Evolutionary conservation across 2,329 filamentous ascomycete genomes (phyloP).

Genomic region (Calonectria hongkongensis): DNA sequence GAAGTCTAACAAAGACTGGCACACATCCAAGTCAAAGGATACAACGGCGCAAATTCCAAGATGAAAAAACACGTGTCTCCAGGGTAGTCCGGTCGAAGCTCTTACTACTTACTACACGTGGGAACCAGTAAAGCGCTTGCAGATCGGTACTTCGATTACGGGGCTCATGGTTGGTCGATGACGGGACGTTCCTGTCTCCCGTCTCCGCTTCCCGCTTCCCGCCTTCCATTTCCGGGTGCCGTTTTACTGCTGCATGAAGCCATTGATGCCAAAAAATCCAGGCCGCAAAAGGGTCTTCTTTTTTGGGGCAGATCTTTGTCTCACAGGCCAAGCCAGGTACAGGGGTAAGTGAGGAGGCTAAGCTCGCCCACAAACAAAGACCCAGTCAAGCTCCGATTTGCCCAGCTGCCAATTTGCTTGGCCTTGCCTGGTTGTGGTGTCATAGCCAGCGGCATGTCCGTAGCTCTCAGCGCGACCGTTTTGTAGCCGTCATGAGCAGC

Average conservation of each 20-base stretch:
- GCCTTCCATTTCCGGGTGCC: conserved; percentile 7
- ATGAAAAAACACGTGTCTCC: neutral
- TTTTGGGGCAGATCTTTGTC: conserved; percentile 32
- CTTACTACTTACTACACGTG: neutral
- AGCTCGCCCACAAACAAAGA: conserved; percentile 12
- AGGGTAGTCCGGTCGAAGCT: neutral
- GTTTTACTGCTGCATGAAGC: conserved; percentile 22
- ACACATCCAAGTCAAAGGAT: neutral
- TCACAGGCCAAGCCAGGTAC: conserved; percentile 27
- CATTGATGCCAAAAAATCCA: conserved; percentile 32
- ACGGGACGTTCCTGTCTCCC: conserved; percentile 30
- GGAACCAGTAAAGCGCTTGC: conserved; percentile 31
- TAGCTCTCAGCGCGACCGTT: conserved; percentile 12
- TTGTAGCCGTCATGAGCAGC: neutral
- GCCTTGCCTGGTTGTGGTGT: conserved; percentile 14
- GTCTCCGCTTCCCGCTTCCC: conserved; percentile 32
- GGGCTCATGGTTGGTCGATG: conserved; percentile 24
- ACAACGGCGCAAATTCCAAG: neutral
- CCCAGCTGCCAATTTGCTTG: conserved; percentile 32
- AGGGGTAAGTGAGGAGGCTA: conserved; percentile 6
- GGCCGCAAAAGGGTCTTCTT: conserved; percentile 29
- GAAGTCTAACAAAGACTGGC: neutral
- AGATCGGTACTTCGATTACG: conserved; percentile 23
- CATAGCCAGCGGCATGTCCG: neutral
- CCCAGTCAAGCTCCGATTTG: conserved; percentile 34